Conservation (phyloP, 495 filamentous ascomycete genomes). For the Daldinia grandis region DNA sequence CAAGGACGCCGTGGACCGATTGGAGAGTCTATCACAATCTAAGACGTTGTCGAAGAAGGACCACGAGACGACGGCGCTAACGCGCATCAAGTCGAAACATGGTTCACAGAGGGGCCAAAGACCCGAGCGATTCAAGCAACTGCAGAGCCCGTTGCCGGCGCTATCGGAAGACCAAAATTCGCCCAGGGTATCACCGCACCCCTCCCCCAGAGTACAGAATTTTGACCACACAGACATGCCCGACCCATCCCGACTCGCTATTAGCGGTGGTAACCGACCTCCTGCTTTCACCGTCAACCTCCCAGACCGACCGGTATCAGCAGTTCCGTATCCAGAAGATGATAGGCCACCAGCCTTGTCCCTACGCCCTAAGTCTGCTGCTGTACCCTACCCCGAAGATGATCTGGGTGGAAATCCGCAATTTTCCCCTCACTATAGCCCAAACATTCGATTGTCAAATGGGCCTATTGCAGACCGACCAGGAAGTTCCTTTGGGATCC, state of each 20-base stretch:
- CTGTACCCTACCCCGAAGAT: slow-evolving; percentile 63
- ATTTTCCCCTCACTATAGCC: slow-evolving; percentile 49
- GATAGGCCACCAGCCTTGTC: slow-evolving; percentile 58
- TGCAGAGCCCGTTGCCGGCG: slow-evolving; percentile 59
- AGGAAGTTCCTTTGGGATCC: slow-evolving; percentile 73
- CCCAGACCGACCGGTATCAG: slow-evolving; percentile 57
- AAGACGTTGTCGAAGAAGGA: slow-evolving; percentile 89
- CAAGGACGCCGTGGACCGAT: slow-evolving; percentile 80
- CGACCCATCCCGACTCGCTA: slow-evolving; percentile 61
- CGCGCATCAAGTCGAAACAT: slow-evolving; percentile 90
- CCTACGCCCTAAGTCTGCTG: slow-evolving; percentile 48
- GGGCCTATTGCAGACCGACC: slow-evolving; percentile 65
- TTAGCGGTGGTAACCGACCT: slow-evolving; percentile 56
- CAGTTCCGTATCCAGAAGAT: slow-evolving; percentile 73
- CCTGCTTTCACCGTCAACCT: slow-evolving; percentile 58
- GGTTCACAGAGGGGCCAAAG: slow-evolving; percentile 81
- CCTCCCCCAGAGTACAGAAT: slow-evolving; percentile 50
- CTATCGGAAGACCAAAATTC: slow-evolving; percentile 51
- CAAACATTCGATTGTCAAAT: slow-evolving; percentile 47
- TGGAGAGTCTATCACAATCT: slow-evolving; percentile 85
- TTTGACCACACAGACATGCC: slow-evolving; percentile 67
- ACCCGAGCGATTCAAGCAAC: slow-evolving; percentile 68
- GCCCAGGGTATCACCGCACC: slow-evolving; percentile 42
- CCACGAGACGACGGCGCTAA: slow-evolving; percentile 90
- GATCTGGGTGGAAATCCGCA: slow-evolving; percentile 48